These are phyloP conservation scores for Bolboschoenoplectus hybrid DNA, from an alignment of 202 grass and related monocot genomes.

Conservation along the genomic window DNA sequence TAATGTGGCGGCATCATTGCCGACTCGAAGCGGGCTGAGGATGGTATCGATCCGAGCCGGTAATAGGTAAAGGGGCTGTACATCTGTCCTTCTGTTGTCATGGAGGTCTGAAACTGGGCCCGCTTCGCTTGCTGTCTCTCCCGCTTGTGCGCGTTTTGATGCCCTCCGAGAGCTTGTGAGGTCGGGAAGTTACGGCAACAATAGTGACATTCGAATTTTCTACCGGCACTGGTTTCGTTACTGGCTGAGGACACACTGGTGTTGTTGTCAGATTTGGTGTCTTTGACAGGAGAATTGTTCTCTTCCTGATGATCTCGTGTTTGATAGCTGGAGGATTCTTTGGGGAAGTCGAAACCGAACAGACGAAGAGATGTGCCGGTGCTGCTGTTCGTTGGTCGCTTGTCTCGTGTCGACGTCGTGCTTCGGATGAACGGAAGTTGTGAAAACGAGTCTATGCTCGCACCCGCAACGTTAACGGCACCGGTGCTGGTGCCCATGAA, in stretches of 20 bases:
- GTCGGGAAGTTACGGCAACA: conserved; percentile 75
- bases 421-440: conserved; percentile 62
- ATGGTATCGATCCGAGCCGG: conserved; percentile 41
- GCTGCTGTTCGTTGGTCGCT: conserved; percentile 24
- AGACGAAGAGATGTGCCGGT: conserved; percentile 62
- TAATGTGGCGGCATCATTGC: conserved; percentile 50
- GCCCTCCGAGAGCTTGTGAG: conserved; percentile 74
- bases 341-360: conserved; percentile 74
- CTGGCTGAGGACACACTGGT: neutral
- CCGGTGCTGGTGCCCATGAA: conserved; percentile 13
- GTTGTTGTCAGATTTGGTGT: conserved; percentile 25
- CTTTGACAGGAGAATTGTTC: conserved; percentile 40
- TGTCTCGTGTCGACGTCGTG: conserved; percentile 29
- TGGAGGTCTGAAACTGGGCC: conserved; percentile 70
- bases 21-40: conserved; percentile 49
- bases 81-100: conserved; percentile 57
- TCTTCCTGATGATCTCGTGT: conserved; percentile 22
- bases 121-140: conserved; percentile 77
- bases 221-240: neutral
- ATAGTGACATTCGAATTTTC: conserved; percentile 68
- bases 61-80: conserved; percentile 51
- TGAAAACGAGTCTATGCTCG: conserved; percentile 69
- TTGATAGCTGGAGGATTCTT: conserved; percentile 41
- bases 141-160: conserved; percentile 86
- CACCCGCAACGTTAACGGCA: neutral